phyloP scores from a whole-genome alignment of 2,329 filamentous ascomycete species.

The Ampelomyces quisqualis region DNA sequence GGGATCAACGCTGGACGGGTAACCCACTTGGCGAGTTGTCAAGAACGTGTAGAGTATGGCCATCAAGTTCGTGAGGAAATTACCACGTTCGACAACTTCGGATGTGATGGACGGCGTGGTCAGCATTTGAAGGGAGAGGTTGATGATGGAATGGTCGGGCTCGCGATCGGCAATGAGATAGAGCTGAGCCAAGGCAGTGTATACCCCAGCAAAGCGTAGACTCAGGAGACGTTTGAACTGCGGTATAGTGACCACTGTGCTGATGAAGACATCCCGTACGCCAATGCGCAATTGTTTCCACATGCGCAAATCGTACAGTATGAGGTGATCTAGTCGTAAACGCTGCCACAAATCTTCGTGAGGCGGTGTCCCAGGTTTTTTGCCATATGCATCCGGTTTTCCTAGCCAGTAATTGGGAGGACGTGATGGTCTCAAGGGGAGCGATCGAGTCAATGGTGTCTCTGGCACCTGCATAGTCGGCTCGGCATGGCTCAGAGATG shows the following conservation, averaged over 20 bases:
- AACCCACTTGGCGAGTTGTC: constrained; percentile 91
- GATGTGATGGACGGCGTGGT: constrained; percentile 96
- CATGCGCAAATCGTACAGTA: constrained; percentile 89
- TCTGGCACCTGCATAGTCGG: constrained; percentile 74
- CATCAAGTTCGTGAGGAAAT: constrained; percentile 93
- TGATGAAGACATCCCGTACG: constrained; percentile 90
- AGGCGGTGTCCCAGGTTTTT: constrained; percentile 62
- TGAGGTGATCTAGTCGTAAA: constrained; percentile 88
- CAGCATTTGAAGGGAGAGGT: constrained; percentile 92
- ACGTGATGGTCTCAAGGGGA: constrained; percentile 55
- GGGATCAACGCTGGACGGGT: constrained; percentile 84
- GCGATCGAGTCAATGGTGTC: constrained; percentile 61
- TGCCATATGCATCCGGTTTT: constrained; percentile 69
- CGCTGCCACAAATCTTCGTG: constrained; percentile 89
- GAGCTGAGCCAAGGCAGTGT: constrained; percentile 88
- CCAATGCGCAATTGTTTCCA: constrained; percentile 96
- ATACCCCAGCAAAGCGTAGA: constrained; percentile 89
- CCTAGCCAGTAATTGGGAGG: constrained; percentile 84
- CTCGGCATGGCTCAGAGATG: constrained; percentile 64
- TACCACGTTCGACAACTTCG: constrained; percentile 90
- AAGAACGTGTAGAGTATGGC: constrained; percentile 97
- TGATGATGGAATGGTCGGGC: constrained; percentile 97
- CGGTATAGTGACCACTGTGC: constrained; percentile 91
- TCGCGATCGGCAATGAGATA: constrained; percentile 96
- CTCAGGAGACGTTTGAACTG: constrained; percentile 94